These are phyloP conservation scores for Endocalyx cinctus DNA, from an alignment of 2,329 filamentous ascomycete genomes.

Conservation along the genomic window DNA sequence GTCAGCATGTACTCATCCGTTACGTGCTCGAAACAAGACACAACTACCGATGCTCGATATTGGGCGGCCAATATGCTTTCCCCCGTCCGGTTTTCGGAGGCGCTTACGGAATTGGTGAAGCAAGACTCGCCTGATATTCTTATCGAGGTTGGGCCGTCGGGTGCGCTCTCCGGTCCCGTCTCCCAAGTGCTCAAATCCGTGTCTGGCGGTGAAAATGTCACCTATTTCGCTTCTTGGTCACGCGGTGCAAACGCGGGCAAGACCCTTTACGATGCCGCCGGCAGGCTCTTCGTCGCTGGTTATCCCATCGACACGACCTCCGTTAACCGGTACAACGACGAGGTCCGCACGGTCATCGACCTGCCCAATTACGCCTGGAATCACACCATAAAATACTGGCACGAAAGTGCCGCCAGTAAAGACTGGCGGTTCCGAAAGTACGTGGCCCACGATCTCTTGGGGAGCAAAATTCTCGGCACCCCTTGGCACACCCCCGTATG, in stretches of 20 bases:
- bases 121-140: conserved; percentile 3
- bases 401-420: conserved; percentile 15
- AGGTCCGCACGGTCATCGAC: conserved; percentile 11
- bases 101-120: conserved; percentile 7
- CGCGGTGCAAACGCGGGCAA: background rate
- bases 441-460: conserved; percentile 15
- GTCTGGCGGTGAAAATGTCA: conserved; percentile 1
- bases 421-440: conserved; percentile 16
- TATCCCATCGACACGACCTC: conserved; percentile 7
- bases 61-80: conserved; percentile 27
- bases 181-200: background rate
- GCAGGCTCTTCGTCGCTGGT: conserved; percentile 15
- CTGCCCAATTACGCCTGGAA: conserved; percentile 24
- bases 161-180: background rate
- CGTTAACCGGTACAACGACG: conserved; percentile 14
- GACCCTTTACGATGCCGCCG: conserved; percentile 15
- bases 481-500: conserved; percentile 12
- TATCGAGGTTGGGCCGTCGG: conserved; percentile 1
- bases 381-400: conserved; percentile 16
- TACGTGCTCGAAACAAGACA: background rate
- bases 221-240: conserved; percentile 1
- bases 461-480: conserved; percentile 12
- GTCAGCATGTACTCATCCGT: conserved; percentile 15
- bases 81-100: conserved; percentile 21
- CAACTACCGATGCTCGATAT: conserved; percentile 11